Base-by-base conservation (phyloP, 2,329 filamentous ascomycete genomes). In the Verticillium dahliae region DNA sequence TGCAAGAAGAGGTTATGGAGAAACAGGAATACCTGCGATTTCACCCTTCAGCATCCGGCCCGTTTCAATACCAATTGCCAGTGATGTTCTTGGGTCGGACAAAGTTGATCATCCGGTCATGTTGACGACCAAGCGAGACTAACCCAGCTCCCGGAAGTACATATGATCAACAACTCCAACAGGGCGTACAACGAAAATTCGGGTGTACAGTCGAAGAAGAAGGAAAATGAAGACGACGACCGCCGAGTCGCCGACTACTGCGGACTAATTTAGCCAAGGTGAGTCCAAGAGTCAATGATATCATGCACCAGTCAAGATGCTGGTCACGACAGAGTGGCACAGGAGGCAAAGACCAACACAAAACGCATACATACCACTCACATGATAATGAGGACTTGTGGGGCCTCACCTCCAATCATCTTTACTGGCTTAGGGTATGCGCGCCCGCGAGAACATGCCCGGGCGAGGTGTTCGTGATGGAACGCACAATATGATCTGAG, bases 11-110 rank as follows among this genome's bases (percentile, higher is more conserved):
- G 14, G 1, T 73, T 76, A 59, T 77, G 77, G 1, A 73, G 66
- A 2, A 74, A 72, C 0, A 76, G 69, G 4, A 62, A 54, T 9
- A 76, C 70, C 52, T 76, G 71, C 15, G 68, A 10, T 2, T 71
- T 27, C 27, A 27, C 27, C 27, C 27, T 27, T 27, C 27, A 27
- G 27, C 27, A 27, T 27, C 27, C 27, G 27, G 27, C 27, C 27
- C 27, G 27, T 27, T 27, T 27, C 27, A 27, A 27, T 4, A 27
- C 27, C 27, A 27, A 27, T 27, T 27, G 27, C 27, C 27, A 22
- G 1, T 22, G 18, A 22, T 22, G 18, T 22, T 22, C 18, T 22
- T 31, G 31, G 55, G 33, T 34, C 27, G 33, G 13, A 15, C 37
- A 33, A n/a, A 15, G 33, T 18, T 7, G 9, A 56, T 6, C 0